Percentiles rank a stretch among this genome's conserved stretches.
phyloP scores from a whole-genome alignment of 495 filamentous ascomycete species.

The Sabuloglossum arenarium region DNA sequence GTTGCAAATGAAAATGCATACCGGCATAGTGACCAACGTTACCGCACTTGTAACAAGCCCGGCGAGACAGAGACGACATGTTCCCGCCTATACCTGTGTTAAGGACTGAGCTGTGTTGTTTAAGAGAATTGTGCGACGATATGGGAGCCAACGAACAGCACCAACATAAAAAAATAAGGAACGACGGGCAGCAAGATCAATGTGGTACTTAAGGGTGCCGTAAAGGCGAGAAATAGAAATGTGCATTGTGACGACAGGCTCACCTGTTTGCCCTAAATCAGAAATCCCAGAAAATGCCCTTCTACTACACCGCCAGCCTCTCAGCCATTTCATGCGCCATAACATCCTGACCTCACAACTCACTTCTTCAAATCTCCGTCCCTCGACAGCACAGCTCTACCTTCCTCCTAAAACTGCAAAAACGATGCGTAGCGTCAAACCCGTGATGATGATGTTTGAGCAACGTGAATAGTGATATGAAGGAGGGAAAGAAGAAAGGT shows the following conservation, averaged over 20 bases:
- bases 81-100: neutral
- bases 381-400: neutral
- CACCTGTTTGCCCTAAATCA: neutral
- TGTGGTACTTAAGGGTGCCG: neutral
- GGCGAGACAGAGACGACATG: constrained; percentile 82
- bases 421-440: neutral
- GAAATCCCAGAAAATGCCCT: neutral
- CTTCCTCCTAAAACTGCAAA: neutral
- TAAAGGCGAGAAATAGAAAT: too few species aligned
- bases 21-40: constrained; percentile 95
- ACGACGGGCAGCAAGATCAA: neutral
- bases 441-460: neutral
- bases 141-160: neutral
- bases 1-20: constrained; percentile 19
- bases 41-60: constrained; percentile 99
- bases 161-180: neutral
- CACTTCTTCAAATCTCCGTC: constrained; percentile 2
- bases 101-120: neutral
- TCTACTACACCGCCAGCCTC: constrained; percentile 1
- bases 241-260: neutral
- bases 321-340: constrained; percentile 1
- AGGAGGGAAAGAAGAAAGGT: neutral
- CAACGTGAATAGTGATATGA: neutral
- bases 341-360: constrained; percentile 1
- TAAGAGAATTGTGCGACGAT: neutral